Base-by-base conservation (phyloP, 345 rosid species). In the Acer yangbiense region DNA sequence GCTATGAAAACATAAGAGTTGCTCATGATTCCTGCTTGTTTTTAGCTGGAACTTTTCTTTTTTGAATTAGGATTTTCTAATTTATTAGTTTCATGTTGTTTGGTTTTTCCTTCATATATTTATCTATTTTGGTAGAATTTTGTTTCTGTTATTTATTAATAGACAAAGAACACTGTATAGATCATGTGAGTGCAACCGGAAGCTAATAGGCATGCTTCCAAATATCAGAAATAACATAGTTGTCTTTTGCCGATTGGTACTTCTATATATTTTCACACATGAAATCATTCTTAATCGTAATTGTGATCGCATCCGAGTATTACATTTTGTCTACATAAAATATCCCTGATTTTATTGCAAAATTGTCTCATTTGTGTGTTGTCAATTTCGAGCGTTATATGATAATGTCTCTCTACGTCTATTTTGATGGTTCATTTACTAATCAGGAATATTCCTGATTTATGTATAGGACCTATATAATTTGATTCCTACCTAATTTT, bases 101-200 rank as follows among this genome's bases (percentile, higher is more conserved):
- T 76, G 55, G 55, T 27, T 76, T 44, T 48, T 8, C 13, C 77
- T 21, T 25, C n/a, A n/a, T 61, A 55, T 76, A 77, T 71, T 65
- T 27, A 32, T 66, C 20, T 65, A 64, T 75, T 29, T 79, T 67
- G 60, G 55, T 75, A 80, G 73, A 80, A 74, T 71, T 64, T 74
- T 58, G 77, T 72, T 74, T 57, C 55, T 66, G 71, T 57, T 67
- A 80, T 13, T 21, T 39, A 78, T 75, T 52, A 29, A 60, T 80
- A 77, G 79, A 80, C 76, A 63, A 29, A 72, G 64, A 71, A 79
- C 75, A 66, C 9, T 80, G 78, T 83, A 77, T 81, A 85, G 82
- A 69, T 69, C 52, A 66, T 77, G 80, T 23, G 77, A 69, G 65
- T 50, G 76, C 69, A 44, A 35, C 29, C 63, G 72, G 78, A 77